Base-by-base conservation (phyloP, 441 rosid genomes). In the Pelargonium australe region DNA sequence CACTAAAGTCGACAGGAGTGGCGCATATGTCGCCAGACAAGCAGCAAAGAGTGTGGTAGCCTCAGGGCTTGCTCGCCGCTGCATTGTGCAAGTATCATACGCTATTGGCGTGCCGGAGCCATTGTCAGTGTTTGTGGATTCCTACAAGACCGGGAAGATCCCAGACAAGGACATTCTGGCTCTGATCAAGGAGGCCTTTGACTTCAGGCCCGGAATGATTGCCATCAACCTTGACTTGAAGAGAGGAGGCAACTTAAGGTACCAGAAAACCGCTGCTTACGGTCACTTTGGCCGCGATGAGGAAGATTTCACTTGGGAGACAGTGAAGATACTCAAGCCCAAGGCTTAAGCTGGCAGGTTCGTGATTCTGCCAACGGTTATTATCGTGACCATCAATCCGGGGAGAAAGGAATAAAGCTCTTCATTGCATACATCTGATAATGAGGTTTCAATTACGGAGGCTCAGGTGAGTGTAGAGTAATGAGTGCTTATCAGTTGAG, bases 201-300 rank as follows among this genome's bases (percentile, higher is more conserved):
- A 86, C 79, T 87, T 90, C 85, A 84, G 92, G 89, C 89, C 94
- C 1, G 96, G 92, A 68, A 90, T 87, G 95, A 88, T 90, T 65
- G 82, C 95, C 3, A 77, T 85, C 74, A 88, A 90, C 79, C 92
- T 86, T 10, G 96, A 88, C 73, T 73, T 88, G 79, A 84, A 70
- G 81, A 88, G 89, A 72, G 96, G 94, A 73, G 94, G 87, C 74
- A 85, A 88, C 37, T 85, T 81, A 76, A 84, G 94, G 85, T 87
- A 75, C 82, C 94, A 85, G 77, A 90, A 90, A 73, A 90, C 92
- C 0, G 90, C 92, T 60, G 93, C 91, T 5, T 90, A 88, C 64
- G 90, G 90, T 16, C 89, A 90, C 79, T 90, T 90, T 14, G 92
- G 94, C 0, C 89, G 94, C 28, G 92, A 88, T 1, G 96, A 86